Evolutionary conservation across 2,329 filamentous ascomycete species (phyloP).

Genomic region (Ophiostoma fasciatum): DNA sequence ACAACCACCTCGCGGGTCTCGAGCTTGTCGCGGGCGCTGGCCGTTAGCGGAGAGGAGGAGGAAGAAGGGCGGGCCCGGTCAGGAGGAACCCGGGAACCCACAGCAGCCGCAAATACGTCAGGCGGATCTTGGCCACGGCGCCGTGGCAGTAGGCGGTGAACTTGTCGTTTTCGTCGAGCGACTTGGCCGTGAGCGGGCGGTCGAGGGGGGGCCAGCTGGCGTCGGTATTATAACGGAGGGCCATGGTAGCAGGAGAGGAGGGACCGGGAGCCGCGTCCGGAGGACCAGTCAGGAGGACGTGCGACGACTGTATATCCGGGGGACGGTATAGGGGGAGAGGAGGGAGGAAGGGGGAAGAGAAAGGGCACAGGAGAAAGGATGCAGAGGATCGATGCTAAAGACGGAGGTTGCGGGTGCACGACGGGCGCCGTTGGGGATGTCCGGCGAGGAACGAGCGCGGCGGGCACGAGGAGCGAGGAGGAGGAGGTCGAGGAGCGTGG

Average conservation of each 20-base stretch:
- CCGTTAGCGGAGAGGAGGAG: neutral
- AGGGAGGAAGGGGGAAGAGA: neutral
- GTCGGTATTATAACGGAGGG: conserved; percentile 6
- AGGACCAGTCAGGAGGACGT: neutral
- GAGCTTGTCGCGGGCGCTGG: conserved; percentile 11
- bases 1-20: conserved; percentile 5
- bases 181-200: conserved; percentile 3
- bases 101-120: conserved; percentile 23
- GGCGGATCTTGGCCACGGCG: conserved; percentile 29
- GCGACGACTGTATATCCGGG: no score
- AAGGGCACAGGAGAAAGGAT: no score
- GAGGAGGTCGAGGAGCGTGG: neutral
- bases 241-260: neutral
- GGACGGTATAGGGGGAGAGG: neutral
- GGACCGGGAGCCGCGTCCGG: neutral
- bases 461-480: neutral
- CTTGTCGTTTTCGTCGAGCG: conserved; percentile 16
- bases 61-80: no score
- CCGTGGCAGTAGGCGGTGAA: conserved; percentile 26
- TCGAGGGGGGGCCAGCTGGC: neutral
- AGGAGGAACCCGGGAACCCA: neutral
- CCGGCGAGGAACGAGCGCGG: neutral
- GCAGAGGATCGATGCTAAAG: neutral
- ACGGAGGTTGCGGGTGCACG: no score
- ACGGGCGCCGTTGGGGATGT: conserved; percentile 7